These are phyloP conservation scores for Sambucus nigra DNA, from an alignment of 129 eudicot species.

Conservation along the genomic window DNA sequence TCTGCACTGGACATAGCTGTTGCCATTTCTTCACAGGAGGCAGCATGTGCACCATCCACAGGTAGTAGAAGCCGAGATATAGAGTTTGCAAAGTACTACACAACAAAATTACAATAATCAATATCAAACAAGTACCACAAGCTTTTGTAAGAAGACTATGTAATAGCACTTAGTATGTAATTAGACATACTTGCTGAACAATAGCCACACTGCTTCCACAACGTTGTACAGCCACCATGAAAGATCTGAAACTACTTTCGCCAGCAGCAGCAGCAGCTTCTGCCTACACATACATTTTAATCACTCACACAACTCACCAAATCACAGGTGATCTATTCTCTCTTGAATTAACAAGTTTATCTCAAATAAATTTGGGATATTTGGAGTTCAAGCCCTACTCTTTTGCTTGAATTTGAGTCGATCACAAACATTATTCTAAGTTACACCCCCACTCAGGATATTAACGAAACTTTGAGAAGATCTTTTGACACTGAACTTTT, in stretches of 20 bases:
- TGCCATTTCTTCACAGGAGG: conserved; percentile 94
- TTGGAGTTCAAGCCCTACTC: too few species aligned
- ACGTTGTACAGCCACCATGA: conserved; percentile 99
- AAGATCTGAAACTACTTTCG: conserved; percentile 97
- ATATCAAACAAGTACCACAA: conserved; percentile 5
- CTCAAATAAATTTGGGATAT: not conserved
- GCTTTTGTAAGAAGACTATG: not conserved
- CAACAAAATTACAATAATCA: conserved; percentile 2
- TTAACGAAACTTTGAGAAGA: too few species aligned
- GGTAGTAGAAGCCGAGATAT: conserved; percentile 90
- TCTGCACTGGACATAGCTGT: conserved; percentile 93
- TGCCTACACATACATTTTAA: conserved; percentile 57
- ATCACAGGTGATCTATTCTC: not conserved
- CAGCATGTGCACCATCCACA: conserved; percentile 98
- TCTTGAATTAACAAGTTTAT: not conserved
- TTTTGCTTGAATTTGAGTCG: too few species aligned
- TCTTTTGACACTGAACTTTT: too few species aligned
- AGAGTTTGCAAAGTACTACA: conserved; percentile 85
- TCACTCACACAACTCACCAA: conserved; percentile 8
- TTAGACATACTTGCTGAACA: conserved; percentile 84
- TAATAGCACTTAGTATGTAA: conserved; percentile 1
- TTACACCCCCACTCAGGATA: too few species aligned
- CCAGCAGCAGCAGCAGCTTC: conserved; percentile 99
- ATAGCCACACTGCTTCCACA: conserved; percentile 99
- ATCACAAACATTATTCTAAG: too few species aligned